These are phyloP conservation scores for Fusarium sp. DNA, from an alignment of 2,329 filamentous ascomycete genomes.

Conservation along the genomic window DNA sequence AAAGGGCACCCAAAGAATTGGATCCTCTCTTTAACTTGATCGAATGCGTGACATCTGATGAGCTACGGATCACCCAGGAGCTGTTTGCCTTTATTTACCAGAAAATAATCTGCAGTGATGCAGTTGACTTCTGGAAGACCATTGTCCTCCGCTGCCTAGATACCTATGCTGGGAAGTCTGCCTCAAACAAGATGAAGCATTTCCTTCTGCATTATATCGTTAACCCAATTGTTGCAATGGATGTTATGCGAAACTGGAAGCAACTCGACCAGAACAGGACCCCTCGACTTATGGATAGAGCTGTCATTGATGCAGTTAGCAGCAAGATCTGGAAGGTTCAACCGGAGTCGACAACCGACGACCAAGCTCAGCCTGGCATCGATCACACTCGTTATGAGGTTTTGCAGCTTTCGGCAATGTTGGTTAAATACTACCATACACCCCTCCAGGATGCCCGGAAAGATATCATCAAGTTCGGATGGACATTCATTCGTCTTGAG, in stretches of 20 bases:
- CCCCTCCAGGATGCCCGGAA: slow-evolving; percentile 92
- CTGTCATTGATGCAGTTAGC: slow-evolving; percentile 89
- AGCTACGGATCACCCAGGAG: slow-evolving; percentile 80
- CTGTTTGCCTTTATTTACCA: slow-evolving; percentile 87
- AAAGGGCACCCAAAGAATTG: slow-evolving; percentile 77
- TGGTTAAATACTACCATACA: slow-evolving; percentile 93
- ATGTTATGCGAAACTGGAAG: slow-evolving; percentile 87
- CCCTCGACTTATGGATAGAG: slow-evolving; percentile 83
- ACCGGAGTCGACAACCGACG: slow-evolving; percentile 82
- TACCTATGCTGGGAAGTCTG: slow-evolving; percentile 80
- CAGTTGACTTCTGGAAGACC: slow-evolving; percentile 85
- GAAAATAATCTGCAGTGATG: slow-evolving; percentile 83
- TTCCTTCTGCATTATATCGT: slow-evolving; percentile 92
- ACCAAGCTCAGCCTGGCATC: slow-evolving; percentile 84
- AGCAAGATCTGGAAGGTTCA: slow-evolving; percentile 95
- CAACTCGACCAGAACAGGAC: slow-evolving; percentile 64
- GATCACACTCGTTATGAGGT: slow-evolving; percentile 97
- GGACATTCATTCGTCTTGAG: slow-evolving; percentile 98
- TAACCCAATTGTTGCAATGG: slow-evolving; percentile 96
- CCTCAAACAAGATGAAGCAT: slow-evolving; percentile 89
- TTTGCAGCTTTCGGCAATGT: slow-evolving; percentile 90
- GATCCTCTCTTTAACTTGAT: slow-evolving; percentile 88
- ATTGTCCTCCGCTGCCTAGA: slow-evolving; percentile 89
- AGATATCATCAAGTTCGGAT: slow-evolving; percentile 98
- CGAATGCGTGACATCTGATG: slow-evolving; percentile 83